phyloP scores from a whole-genome alignment of 352 stramenopile genomes.

The Phytopythium vexans region DNA sequence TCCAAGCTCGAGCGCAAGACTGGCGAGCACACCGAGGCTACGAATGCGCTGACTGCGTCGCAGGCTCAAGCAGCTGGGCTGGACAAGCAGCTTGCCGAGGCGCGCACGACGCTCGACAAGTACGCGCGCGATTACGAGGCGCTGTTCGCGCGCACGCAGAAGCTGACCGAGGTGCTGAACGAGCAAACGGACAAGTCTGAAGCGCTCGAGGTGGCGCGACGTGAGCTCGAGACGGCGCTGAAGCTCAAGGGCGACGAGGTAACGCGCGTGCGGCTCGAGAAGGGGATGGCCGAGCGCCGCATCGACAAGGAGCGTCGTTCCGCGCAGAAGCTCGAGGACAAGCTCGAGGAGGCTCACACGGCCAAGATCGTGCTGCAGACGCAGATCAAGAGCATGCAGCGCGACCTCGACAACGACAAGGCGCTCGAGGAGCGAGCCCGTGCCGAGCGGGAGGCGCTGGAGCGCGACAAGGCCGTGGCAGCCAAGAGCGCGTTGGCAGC shows the following conservation, averaged over 20 bases:
- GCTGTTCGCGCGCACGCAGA: constrained; percentile 88
- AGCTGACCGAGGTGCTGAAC: constrained; percentile 91
- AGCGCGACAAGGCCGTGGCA: constrained; percentile 85
- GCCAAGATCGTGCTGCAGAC: constrained; percentile 78
- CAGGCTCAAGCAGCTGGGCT: constrained; percentile 74
- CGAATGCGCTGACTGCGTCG: constrained; percentile 49
- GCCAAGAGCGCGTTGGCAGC: constrained; percentile 76
- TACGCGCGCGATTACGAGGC: constrained; percentile 93
- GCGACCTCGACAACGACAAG: constrained; percentile 78
- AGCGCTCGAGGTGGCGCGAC: constrained; percentile 77
- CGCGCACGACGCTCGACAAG: constrained; percentile 89
- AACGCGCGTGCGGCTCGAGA: constrained; percentile 83
- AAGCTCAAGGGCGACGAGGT: constrained; percentile 86
- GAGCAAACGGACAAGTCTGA: constrained; percentile 89
- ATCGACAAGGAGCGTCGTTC: constrained; percentile 86
- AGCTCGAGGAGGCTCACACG: constrained; percentile 89
- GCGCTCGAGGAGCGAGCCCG: constrained; percentile 68
- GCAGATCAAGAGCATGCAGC: constrained; percentile 81
- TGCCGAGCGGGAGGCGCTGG: constrained; percentile 80
- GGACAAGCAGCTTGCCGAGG: constrained; percentile 85
- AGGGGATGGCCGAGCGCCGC: constrained; percentile 88
- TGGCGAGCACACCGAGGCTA: constrained; percentile 44
- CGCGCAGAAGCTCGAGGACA: constrained; percentile 87
- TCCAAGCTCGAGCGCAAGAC: constrained; percentile 87
- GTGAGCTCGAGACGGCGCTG: constrained; percentile 81